A percentile compares a stretch with the other conserved stretches of the same genome.
phyloP scores from a whole-genome alignment of 495 filamentous ascomycete species.

The Darksidea phi region DNA sequence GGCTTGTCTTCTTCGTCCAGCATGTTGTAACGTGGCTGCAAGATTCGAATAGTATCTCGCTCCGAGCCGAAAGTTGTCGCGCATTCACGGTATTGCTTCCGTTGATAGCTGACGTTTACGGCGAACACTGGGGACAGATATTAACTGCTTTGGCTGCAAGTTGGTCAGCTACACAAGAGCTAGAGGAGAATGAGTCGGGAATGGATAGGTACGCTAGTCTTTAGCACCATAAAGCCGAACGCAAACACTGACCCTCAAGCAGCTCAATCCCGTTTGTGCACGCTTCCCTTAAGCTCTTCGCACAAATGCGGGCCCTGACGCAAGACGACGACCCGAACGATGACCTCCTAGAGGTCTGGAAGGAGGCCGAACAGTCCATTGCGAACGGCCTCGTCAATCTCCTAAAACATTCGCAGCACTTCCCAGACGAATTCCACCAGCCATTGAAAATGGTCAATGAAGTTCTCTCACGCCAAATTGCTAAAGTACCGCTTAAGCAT shows the following conservation, averaged over 20 bases:
- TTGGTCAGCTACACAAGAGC: slow-evolving; percentile 29
- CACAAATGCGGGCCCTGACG: slow-evolving; percentile 54
- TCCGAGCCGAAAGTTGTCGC: slow-evolving; percentile 62
- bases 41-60: slow-evolving; percentile 47
- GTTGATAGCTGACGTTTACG: slow-evolving; percentile 72
- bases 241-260: background rate
- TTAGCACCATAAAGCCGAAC: background rate
- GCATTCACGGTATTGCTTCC: slow-evolving; percentile 66
- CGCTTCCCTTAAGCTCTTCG: slow-evolving; percentile 70
- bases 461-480: slow-evolving; percentile 62
- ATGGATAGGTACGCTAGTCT: slow-evolving; percentile 16
- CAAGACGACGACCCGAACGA: slow-evolving; percentile 66
- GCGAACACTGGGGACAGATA: slow-evolving; percentile 74
- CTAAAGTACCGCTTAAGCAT: slow-evolving; percentile 54
- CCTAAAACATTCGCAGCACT: slow-evolving; percentile 47
- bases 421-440: slow-evolving; percentile 55
- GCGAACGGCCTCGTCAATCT: slow-evolving; percentile 61
- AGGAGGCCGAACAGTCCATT: slow-evolving; percentile 49
- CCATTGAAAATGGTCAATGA: slow-evolving; percentile 71
- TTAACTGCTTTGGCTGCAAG: slow-evolving; percentile 52
- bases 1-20: slow-evolving; percentile 78
- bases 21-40: slow-evolving; percentile 70
- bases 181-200: slow-evolving; percentile 10
- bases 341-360: slow-evolving; percentile 75
- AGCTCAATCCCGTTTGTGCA: slow-evolving; percentile 58